Evolutionary conservation across 768 basidiomycete species (phyloP).

Genomic region (Amanita subjunquillea): DNA sequence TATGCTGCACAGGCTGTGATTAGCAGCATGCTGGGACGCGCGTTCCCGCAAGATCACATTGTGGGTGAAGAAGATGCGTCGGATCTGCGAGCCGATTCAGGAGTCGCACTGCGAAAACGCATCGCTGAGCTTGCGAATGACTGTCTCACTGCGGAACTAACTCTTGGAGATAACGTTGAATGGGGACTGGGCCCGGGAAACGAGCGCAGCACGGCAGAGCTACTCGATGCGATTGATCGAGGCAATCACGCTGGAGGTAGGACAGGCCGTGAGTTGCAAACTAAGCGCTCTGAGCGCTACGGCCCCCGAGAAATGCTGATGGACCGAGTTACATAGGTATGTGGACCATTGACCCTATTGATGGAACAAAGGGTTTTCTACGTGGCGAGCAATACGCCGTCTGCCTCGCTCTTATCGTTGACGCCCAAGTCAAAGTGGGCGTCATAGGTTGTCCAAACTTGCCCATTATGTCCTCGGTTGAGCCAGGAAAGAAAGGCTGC

Average conservation of each 20-base stretch:
- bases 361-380: constrained; percentile 91
- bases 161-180: constrained; percentile 42
- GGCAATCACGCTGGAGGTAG: constrained; percentile 68
- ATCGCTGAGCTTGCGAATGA: constrained; percentile 82
- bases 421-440: constrained; percentile 70
- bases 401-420: constrained; percentile 76
- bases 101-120: constrained; percentile 38
- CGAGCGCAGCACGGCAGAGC: constrained; percentile 39
- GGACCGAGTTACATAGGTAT: constrained; percentile 35
- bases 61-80: constrained; percentile 93
- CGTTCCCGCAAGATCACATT: constrained; percentile 81
- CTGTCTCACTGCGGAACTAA: constrained; percentile 46
- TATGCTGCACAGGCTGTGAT: constrained; percentile 91
- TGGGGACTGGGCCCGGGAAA: constrained; percentile 69
- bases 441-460: constrained; percentile 93
- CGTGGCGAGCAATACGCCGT: constrained; percentile 91
- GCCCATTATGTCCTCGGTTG: constrained; percentile 33
- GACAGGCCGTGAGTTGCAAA: constrained; percentile 49
- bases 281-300: not conserved
- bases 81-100: constrained; percentile 49
- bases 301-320: not conserved
- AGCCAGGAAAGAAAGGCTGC: constrained; percentile 59
- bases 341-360: constrained; percentile 87
- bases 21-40: constrained; percentile 60
- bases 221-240: constrained; percentile 82